Evolutionary conservation across 2,329 filamentous ascomycete species (phyloP).

Genomic region (Chrysoporthe puriensis): DNA sequence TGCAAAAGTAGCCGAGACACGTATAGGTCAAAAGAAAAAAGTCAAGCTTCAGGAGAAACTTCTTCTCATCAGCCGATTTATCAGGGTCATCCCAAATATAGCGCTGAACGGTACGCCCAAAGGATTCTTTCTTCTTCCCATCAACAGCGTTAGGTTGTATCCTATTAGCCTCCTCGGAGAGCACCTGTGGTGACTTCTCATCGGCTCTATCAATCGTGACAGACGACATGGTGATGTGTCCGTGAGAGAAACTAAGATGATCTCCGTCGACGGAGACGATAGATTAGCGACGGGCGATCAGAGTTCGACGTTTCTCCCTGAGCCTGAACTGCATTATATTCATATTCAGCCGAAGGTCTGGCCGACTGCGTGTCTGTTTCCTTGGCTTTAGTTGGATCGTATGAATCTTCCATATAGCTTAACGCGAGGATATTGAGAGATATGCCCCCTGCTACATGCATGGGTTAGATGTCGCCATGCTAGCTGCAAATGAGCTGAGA

Average conservation of each 20-base stretch:
- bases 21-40: slow-evolving; percentile 23
- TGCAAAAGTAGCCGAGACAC: slow-evolving; percentile 27
- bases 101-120: slow-evolving; percentile 31
- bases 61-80: slow-evolving; percentile 31
- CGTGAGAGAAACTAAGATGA: neutral
- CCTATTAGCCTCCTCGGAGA: neutral
- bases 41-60: slow-evolving; percentile 30
- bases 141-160: neutral
- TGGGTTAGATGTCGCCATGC: slow-evolving; percentile 18
- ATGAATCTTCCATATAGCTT: neutral
- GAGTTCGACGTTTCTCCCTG: neutral
- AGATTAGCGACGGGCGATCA: neutral
- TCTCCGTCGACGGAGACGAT: neutral
- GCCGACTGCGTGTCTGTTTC: neutral
- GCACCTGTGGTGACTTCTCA: slow-evolving; percentile 1
- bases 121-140: neutral
- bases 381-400: neutral
- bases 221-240: neutral
- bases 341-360: neutral
- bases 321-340: neutral
- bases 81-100: slow-evolving; percentile 39
- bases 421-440: neutral
- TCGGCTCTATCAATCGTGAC: neutral
- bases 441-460: neutral
- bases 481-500: neutral